Evolutionary conservation across 139 green algal genomes (phyloP).

Genomic region (Tetraselmis chui): DNA sequence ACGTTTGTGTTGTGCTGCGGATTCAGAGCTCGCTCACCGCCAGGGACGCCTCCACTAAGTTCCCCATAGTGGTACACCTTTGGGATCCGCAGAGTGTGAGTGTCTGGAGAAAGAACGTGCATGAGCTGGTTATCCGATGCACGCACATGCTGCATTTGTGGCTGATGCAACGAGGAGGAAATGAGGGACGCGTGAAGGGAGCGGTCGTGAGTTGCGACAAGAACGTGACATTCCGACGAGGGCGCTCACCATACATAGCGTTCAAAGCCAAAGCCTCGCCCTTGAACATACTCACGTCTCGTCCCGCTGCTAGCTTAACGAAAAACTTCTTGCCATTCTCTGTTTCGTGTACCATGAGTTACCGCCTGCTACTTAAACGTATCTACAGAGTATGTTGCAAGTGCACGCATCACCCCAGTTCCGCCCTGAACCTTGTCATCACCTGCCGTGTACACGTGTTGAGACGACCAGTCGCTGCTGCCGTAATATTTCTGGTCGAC

Average conservation of each 20-base stretch:
- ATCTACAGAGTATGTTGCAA: neutral
- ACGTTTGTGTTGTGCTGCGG: no score
- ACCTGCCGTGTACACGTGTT: slow-evolving; percentile 44
- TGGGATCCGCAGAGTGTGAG: slow-evolving; percentile 50
- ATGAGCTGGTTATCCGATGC: neutral
- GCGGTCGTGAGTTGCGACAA: neutral
- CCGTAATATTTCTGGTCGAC: slow-evolving; percentile 31
- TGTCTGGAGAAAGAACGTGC: slow-evolving; percentile 30
- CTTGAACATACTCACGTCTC: slow-evolving; percentile 72
- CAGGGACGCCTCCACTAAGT: slow-evolving; percentile 17
- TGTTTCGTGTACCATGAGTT: neutral
- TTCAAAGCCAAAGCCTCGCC: slow-evolving; percentile 76
- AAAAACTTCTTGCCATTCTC: slow-evolving; percentile 50
- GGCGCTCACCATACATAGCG: slow-evolving; percentile 64
- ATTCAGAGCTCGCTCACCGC: slow-evolving; percentile 13
- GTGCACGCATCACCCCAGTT: neutral
- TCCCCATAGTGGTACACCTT: slow-evolving; percentile 57
- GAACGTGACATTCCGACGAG: neutral
- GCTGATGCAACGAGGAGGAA: neutral
- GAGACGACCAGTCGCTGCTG: slow-evolving; percentile 49
- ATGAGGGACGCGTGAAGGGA: slow-evolving; percentile 6
- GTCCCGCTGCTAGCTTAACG: slow-evolving; percentile 60
- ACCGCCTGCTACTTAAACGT: neutral
- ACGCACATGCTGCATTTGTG: slow-evolving; percentile 19
- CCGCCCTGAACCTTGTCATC: neutral